Conservation (phyloP, 2,329 filamentous ascomycete genomes). For the Pestalotiopsis sp. region DNA sequence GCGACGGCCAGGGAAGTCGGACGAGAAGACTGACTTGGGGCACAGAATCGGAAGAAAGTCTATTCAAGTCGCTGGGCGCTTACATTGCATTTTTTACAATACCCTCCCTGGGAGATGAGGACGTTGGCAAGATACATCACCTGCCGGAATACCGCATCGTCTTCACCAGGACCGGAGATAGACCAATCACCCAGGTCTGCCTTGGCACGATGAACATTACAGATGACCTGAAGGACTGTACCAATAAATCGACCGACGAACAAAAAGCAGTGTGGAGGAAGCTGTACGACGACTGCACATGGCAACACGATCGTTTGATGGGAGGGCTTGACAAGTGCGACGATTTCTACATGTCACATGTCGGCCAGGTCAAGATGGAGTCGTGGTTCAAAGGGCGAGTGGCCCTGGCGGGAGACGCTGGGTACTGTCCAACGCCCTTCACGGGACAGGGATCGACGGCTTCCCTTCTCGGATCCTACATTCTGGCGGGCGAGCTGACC, state of each 20-base stretch:
- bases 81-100: conserved; percentile 45
- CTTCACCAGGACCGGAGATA: conserved; percentile 38
- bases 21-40: conserved; percentile 44
- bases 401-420: conserved; percentile 57
- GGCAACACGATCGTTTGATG: conserved; percentile 21
- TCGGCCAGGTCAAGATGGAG: conserved; percentile 48
- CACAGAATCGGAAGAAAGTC: conserved; percentile 24
- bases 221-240: conserved; percentile 13
- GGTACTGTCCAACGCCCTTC: conserved; percentile 47
- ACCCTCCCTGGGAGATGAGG: conserved; percentile 27
- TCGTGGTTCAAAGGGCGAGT: conserved; percentile 49
- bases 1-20: conserved; percentile 55
- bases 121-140: conserved; percentile 35
- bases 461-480: conserved; percentile 53
- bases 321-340: conserved; percentile 25
- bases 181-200: conserved; percentile 37
- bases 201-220: conserved; percentile 27
- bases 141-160: conserved; percentile 38
- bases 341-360: conserved; percentile 48
- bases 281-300: conserved; percentile 35
- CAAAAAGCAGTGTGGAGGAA: conserved; percentile 25
- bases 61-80: conserved; percentile 31
- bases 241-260: conserved; percentile 17
- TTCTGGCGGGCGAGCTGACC: conserved; percentile 57
- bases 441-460: conserved; percentile 55